Evolutionary conservation across 495 filamentous ascomycete species (phyloP), one percentile per base, ranked within the genome.

Genomic region (Xylaria scruposa): DNA sequence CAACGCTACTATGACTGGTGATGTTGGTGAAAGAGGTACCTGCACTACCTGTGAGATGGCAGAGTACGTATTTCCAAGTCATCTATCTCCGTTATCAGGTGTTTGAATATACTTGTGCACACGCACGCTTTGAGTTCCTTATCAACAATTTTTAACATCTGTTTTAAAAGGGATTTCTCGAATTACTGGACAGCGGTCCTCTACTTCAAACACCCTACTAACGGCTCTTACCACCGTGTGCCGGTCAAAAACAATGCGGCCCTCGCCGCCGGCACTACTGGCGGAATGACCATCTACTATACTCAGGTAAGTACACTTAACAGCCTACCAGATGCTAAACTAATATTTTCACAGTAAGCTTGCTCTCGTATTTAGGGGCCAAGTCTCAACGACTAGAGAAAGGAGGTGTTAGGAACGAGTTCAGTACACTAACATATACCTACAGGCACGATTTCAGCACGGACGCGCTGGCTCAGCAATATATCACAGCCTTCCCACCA

Each of bases 201-300:
- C 78, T 87, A 85, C 73, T 85, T 87, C 78, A 82, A 81, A 74
- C 80, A 85, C 70, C 78, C 83, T 46, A 74, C 81, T 67, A 87
- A 87, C 72, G 85, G 85, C 40, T 81, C 83, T 12, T 87, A 86
- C 76, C 82, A 86, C 74, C 79, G 82, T 6, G 83, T 87, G 15
- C 84, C 84, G 17, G 77, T 81, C 60, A 81, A 83, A 68, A 76
- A 81, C 47, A 85, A 86, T 71, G 77, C 81, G 31, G 82, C 81
- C 29, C 77, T 85, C 59, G 81, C 83, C 17, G 78, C 79, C 58
- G 81, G 83, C 17, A 85, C 84, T 70, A 83, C 81, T 46, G 85
- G 84, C 8, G 85, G 85, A 62, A 85, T 87, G 82, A 87, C 85
- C 15, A 79, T 86, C 51, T 87, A 87, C 76, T 87, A 86, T 64